Evolutionary conservation across 805 yeast species (phyloP).

Genomic region (Myxozyma neglecta): DNA sequence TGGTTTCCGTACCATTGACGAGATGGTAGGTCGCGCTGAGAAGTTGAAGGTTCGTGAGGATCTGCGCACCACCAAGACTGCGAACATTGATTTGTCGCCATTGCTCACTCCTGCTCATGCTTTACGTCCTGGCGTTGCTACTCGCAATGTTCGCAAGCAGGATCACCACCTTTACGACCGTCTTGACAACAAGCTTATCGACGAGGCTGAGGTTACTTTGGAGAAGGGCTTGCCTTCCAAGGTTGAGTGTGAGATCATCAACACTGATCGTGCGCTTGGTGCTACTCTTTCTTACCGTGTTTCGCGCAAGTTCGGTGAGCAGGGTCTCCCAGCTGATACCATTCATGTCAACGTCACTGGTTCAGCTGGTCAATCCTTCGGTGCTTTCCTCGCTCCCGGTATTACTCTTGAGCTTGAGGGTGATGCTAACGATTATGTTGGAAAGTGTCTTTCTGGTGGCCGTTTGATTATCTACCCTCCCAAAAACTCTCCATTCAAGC

Average conservation of each 20-base stretch:
- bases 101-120: slow-evolving; percentile 95
- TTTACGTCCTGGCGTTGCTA: slow-evolving; percentile 94
- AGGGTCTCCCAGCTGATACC: slow-evolving; percentile 93
- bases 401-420: slow-evolving; percentile 93
- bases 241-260: slow-evolving; percentile 87
- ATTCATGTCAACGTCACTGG: slow-evolving; percentile 89
- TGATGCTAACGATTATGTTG: slow-evolving; percentile 97
- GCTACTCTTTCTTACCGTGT: slow-evolving; percentile 91
- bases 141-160: slow-evolving; percentile 87
- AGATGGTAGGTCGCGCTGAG: slow-evolving; percentile 98
- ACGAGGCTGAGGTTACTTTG: slow-evolving; percentile 92
- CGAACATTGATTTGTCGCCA: slow-evolving; percentile 87
- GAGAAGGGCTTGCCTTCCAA: slow-evolving; percentile 96
- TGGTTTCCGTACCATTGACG: slow-evolving; percentile 93
- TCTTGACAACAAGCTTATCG: slow-evolving; percentile 91
- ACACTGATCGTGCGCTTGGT: slow-evolving; percentile 96
- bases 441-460: slow-evolving; percentile 97
- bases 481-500: slow-evolving; percentile 74
- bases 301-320: slow-evolving; percentile 89
- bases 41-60: slow-evolving; percentile 82
- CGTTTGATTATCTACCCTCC: slow-evolving; percentile 91
- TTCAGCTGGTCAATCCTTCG: slow-evolving; percentile 97
- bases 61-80: slow-evolving; percentile 82
- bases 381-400: slow-evolving; percentile 96
- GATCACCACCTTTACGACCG: slow-evolving; percentile 92